Base-by-base conservation (phyloP, 2,329 filamentous ascomycete species). In the Aspergillaceae sp. region DNA sequence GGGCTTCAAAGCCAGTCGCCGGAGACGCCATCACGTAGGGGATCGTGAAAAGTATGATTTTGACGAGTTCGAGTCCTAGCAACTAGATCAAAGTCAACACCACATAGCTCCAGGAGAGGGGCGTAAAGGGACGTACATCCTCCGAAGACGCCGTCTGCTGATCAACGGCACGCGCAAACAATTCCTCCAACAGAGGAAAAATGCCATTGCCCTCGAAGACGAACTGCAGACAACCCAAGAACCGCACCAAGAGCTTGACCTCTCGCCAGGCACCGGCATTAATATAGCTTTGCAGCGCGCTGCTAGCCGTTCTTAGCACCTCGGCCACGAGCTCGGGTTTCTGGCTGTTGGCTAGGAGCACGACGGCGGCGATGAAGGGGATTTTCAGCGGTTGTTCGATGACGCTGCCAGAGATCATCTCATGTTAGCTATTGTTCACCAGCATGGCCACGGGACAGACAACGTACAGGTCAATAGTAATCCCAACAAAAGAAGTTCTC, bases 381-480 rank as follows among this genome's bases (percentile, higher is more conserved):
- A 89, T 94, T 74, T 97, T 97, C 67, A 98, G 84, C 1, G 92
- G 92, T 70, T 98, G 92, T 70, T 98, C 92, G 33, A 87, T 65
- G 38, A 86, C 77, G 54, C 78, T 81, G 48, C 28, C 41, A 19
- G 19, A 19, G 19, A 19, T 19, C 19, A 19, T 19, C 19, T 19
- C 19, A 19, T 19, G 19, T 19, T 19, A 19, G 19, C 19, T 19
- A 19, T 19, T 19, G 2, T 19, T 19, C 19, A 19, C 19, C 19
- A 19, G 19, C 19, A 19, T 2, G 19, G 19, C 19, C 19, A 19
- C 19, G 19, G 19, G 19, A 19, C 19, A 19, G 19, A 19, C 19
- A 49, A 56, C 77, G 54, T 67, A 80, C 77, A 97, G 75, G 67
- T 91, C 86, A 48, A 90, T 71, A 5, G 82, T 74, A 29, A 94